Evolutionary conservation across 116 monocot species (phyloP), one percentile per base, ranked within the genome.

Genomic region (Cymodocea nodosa): DNA sequence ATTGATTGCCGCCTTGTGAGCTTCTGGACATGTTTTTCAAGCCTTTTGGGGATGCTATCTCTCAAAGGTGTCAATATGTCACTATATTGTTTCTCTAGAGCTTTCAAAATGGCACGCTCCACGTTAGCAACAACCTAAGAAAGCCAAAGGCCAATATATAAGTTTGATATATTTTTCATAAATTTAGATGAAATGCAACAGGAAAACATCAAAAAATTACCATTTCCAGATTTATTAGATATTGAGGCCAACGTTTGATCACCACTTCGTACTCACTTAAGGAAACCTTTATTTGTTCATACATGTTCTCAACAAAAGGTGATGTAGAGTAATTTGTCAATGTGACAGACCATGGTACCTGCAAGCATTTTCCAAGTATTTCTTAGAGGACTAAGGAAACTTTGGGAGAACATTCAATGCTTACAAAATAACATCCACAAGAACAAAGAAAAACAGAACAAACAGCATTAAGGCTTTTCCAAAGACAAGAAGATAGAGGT

Each of bases 11-110:
- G 63, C 64, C 91, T 86, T 62, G 80, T 89, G 6, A 98, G 52
- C 71, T 89, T 98, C 53, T 92, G 87, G 14, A 98, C 82, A n/a
- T 97, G 87, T 69, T 91, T 91, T 65, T 92, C 97, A 34, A 97
- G 79, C 63, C 70, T 84, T 70, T 92, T 81, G 30, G 91, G 92
- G 17, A 98, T 82, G 56, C 86, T 82, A 52, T 88, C 92, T 79
- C 73, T 85, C 49, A 98, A 59, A 69, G 97, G 97, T 30, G 84
- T 64, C 17, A 98, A 58, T 40, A 74, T 74, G 15, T 98, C 91
- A 69, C 19, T 77, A 56, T 84, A 86, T 68, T 88, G 92, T 62
- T 92, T 98, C 67, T 98, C 92, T 59, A 92, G 65, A 59, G 84
- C 51, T 72, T 82, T 85, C 37, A 92, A 56, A 23, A 92, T 73